Evolutionary conservation across 2,329 filamentous ascomycete species (phyloP), one percentile per base, ranked within the genome.

Genomic region (Colletotrichum viniferum): DNA sequence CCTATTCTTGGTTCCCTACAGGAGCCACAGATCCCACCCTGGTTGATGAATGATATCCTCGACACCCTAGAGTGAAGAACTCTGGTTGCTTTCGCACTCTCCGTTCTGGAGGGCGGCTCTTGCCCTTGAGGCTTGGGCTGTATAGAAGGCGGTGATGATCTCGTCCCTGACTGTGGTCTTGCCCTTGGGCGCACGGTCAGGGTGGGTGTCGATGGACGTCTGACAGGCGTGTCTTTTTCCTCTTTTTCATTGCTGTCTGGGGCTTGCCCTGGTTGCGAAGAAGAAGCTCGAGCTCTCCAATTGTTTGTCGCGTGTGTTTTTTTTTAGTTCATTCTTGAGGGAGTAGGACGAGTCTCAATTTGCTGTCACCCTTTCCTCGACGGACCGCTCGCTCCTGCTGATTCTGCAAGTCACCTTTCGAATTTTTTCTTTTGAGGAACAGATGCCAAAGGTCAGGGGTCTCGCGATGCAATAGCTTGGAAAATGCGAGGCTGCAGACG

Each of bases 121-220:
- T 80, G 77, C 30, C 61, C 67, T 32, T 48, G 13, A 71, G 77
- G 79, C 60, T 38, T 16, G 38, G 12, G 85, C 90, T 93, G 93
- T 94, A 94, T 92, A 96, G 94, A 94, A 91, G 92, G 93, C 93
- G 94, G 92, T 66, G 94, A 97, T 97, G 95, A 97, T 97, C 95
- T 97, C 94, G 89, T 93, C 94, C 94, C 93, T 87, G 89, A 89
- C 83, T 36, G 87, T 85, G 87, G 90, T 93, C 90, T 91, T 91
- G 92, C 92, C 92, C 93, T 96, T 88, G 94, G 94, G 93, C 94
- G 90, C 91, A 88, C 86, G 88, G 87, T 87, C 88, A 88, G 94
- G 94, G 94, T 94, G 94, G 94, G 94, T 92, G 90, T 91, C 89
- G 94, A 94, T 89, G 94, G 93, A 94, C 91, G 94, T 96, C 95